Base-by-base conservation (phyloP, 768 basidiomycete species). In the Phaeolepiota aurea region DNA sequence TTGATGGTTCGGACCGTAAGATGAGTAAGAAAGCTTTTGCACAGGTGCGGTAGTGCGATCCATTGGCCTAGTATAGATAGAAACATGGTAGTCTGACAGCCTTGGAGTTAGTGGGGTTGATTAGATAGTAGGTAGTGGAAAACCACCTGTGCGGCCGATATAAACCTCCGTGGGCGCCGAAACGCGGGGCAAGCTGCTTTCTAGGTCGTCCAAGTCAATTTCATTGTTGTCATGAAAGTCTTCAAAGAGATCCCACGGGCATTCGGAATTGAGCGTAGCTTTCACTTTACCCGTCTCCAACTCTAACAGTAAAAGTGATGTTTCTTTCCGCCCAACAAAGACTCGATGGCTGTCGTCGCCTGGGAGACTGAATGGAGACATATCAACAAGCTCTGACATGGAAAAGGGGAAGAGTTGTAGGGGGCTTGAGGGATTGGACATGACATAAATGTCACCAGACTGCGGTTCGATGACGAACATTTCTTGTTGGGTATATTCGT, bases 401-500 rank as follows among this genome's bases (percentile, higher is more conserved):
- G 91, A 81, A 47, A 96, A 76, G 1, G 92, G 90, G 46, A 99
- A 83, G 36, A 85, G 87, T 52, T 91, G 82, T 31, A 97, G 71
- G 2, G 83, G 77, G 37, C 72, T 74, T 11, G 70, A 69, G 1
- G 81, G 79, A 0, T 77, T 73, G 4, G 79, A 63, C 65, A 89
- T 81, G 44, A 96, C 79, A 58, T 87, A 98, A 48, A 98, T 87
- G 53, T 90, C 85, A 4, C 94, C 94, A 3, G 87, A 83, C 66
- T 92, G 87, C 0, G 94, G 94, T 54, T 97, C 94, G 39, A 97
- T 87, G 45, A 97, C 82, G 62, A 94, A 98, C 32, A 84, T 75
- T 56, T 90, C 88, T 50, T 78, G 75, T 19, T 64, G 58, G 41
- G 64, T 56, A 36, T 74, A 71, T 47, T 82, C 80, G 44, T 72